A percentile compares a stretch with the other conserved stretches of the same genome.
phyloP scores from a whole-genome alignment of 1,284 basidiomycete genomes.

The Takashimella koratensis region DNA sequence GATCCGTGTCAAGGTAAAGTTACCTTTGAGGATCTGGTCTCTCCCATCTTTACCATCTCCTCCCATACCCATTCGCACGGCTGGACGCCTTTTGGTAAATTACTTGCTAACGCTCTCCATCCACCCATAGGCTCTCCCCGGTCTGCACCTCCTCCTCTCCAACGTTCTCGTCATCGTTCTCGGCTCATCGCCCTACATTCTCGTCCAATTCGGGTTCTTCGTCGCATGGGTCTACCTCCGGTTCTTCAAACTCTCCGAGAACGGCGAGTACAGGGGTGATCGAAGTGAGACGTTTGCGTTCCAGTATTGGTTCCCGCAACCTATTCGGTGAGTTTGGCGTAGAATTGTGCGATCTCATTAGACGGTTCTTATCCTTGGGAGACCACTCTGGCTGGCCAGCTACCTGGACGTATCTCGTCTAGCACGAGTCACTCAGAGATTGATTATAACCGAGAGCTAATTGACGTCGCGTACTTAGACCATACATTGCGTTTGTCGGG shows the following conservation, averaged over 20 bases:
- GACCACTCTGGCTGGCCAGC: too few relatives aligned
- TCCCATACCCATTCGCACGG: too few relatives aligned
- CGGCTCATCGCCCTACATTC: constrained; percentile 87
- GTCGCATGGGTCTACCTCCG: constrained; percentile 91
- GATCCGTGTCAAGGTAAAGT: constrained; percentile 79
- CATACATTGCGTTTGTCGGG: constrained; percentile 60
- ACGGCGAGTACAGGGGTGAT: constrained; percentile 64
- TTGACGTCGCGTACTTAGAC: too few relatives aligned
- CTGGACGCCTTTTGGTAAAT: too few relatives aligned
- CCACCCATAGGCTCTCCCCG: constrained; percentile 69
- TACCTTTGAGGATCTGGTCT: too few relatives aligned
- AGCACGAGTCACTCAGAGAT: too few relatives aligned
- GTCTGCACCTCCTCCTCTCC: constrained; percentile 87
- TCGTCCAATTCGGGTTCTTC: constrained; percentile 98
- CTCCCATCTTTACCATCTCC: too few relatives aligned
- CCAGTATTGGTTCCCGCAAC: constrained; percentile 92
- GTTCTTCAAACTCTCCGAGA: constrained; percentile 85
- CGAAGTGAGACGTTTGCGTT: constrained; percentile 96
- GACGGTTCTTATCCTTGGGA: background rate
- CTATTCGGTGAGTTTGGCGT: constrained; percentile 70
- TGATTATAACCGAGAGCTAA: too few relatives aligned
- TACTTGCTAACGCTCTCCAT: too few relatives aligned
- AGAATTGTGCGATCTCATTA: background rate
- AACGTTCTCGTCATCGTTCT: constrained; percentile 84
- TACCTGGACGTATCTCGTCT: too few relatives aligned